Evolutionary conservation across 2,329 filamentous ascomycete genomes (phyloP).

Genomic region (Botrytis aclada): DNA sequence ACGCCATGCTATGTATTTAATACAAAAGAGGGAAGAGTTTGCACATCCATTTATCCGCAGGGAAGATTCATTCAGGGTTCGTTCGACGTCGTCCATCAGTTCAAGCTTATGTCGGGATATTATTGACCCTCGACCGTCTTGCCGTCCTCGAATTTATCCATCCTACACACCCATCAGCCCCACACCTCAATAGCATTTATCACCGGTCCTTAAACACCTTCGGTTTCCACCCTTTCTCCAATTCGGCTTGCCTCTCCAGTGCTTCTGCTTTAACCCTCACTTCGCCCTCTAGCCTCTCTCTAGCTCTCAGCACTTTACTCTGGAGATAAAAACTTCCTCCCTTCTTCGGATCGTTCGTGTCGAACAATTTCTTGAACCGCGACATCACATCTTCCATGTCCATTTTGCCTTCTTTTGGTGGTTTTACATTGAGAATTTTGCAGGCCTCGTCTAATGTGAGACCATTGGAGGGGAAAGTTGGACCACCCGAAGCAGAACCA

Average conservation of each 20-base stretch:
- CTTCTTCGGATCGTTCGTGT: constrained; percentile 90
- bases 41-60: constrained; percentile 6
- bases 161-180: constrained; percentile 8
- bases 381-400: constrained; percentile 77
- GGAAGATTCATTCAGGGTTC: neutral
- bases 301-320: constrained; percentile 89
- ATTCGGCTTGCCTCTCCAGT: constrained; percentile 70
- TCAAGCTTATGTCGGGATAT: neutral
- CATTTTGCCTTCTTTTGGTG: constrained; percentile 72
- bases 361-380: constrained; percentile 92
- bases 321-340: constrained; percentile 98
- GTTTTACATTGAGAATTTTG: constrained; percentile 94
- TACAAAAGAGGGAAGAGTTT: constrained; percentile 22
- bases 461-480: constrained; percentile 58
- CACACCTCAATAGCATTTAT: constrained; percentile 9
- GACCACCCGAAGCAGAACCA: constrained; percentile 51
- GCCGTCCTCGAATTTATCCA: neutral
- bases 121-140: neutral
- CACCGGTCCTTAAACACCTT: constrained; percentile 89
- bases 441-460: constrained; percentile 95
- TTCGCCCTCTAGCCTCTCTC: constrained; percentile 90
- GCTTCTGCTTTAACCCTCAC: constrained; percentile 69
- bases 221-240: constrained; percentile 85
- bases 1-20: constrained; percentile 22
- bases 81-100: constrained; percentile 7